Conservation (phyloP, 1,139 yeast genomes). For the Hemisphaericaspora xylofermentans region DNA sequence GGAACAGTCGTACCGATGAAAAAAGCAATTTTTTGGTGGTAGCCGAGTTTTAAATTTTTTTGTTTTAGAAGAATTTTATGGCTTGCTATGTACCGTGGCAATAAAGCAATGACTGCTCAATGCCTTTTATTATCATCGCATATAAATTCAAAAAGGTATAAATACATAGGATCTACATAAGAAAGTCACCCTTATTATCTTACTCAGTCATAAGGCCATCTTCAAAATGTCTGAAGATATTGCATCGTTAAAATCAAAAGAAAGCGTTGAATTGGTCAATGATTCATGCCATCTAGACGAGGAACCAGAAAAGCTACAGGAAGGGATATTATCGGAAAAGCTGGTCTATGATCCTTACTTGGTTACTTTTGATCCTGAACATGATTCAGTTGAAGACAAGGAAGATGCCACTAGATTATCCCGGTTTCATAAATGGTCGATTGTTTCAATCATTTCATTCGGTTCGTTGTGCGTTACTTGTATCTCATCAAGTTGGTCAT, state of each 20-base stretch:
- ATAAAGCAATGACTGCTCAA: too few relatives aligned
- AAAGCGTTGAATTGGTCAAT: neutral
- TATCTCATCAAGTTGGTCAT: constrained; percentile 33
- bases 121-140: too few relatives aligned
- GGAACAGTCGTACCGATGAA: too few relatives aligned
- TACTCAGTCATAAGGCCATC: neutral
- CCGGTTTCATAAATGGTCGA: constrained; percentile 27
- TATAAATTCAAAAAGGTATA: too few relatives aligned
- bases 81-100: too few relatives aligned
- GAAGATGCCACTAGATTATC: constrained; percentile 27
- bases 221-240: neutral
- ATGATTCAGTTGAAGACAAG: constrained; percentile 18
- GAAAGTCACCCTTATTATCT: too few relatives aligned
- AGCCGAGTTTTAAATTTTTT: too few relatives aligned
- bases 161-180: too few relatives aligned
- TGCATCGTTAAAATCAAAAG: neutral
- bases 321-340: neutral
- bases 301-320: neutral
- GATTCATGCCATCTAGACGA: neutral
- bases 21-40: too few relatives aligned
- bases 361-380: constrained; percentile 24
- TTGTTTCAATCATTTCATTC: constrained; percentile 25
- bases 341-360: constrained; percentile 12
- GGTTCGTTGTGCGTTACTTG: constrained; percentile 32
- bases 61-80: too few relatives aligned